phyloP scores from a whole-genome alignment of 371 early-diverging fungal genomes.

The Lichtheimia corymbifera region DNA sequence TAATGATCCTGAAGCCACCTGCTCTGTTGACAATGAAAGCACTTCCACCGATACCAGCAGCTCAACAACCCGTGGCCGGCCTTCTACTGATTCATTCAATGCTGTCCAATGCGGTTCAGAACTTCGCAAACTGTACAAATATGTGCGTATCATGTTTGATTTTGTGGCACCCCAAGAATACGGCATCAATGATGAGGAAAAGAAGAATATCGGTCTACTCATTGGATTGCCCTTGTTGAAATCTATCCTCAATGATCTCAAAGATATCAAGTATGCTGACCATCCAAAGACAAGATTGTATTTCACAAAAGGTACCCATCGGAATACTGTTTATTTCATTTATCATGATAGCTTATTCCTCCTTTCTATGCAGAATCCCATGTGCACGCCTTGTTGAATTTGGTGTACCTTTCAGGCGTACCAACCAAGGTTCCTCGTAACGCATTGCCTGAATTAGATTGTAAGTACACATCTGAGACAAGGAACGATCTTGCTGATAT shows the following conservation, averaged over 20 bases:
- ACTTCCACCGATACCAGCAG: constrained; percentile 9
- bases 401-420: constrained; percentile 85
- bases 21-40: constrained; percentile 11
- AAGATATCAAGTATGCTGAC: constrained; percentile 54
- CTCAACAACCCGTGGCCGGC: constrained; percentile 6
- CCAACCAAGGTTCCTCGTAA: constrained; percentile 70
- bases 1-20: constrained; percentile 29
- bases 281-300: constrained; percentile 83
- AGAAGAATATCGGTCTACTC: constrained; percentile 84
- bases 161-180: constrained; percentile 93
- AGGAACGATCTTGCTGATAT: constrained; percentile 3
- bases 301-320: constrained; percentile 81
- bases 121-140: constrained; percentile 72
- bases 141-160: constrained; percentile 87
- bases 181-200: constrained; percentile 83
- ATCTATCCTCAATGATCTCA: constrained; percentile 77
- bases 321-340: background rate
- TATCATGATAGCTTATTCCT: background rate
- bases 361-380: constrained; percentile 71
- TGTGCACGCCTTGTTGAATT: constrained; percentile 87
- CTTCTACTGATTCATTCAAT: constrained; percentile 8
- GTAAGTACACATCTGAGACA: constrained; percentile 44
- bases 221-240: constrained; percentile 78
- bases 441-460: constrained; percentile 89
- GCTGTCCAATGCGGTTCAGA: constrained; percentile 24